A percentile compares a stretch with the other conserved stretches of the same genome.
Conservation (phyloP, 2,329 filamentous ascomycete genomes). For the Parastagonospora avenae region DNA sequence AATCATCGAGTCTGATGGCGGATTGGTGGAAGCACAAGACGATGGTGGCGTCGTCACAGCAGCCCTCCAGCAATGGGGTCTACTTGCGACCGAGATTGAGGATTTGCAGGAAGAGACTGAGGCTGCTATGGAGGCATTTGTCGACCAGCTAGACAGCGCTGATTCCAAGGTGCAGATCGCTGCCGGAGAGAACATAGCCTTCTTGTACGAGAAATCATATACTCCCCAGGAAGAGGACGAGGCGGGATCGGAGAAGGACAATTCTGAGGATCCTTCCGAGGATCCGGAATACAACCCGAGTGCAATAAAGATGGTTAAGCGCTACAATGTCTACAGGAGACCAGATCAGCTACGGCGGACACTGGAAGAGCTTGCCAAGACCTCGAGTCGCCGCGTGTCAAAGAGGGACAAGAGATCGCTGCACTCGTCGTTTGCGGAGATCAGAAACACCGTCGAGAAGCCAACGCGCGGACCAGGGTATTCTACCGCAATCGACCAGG, state of each 20-base stretch:
- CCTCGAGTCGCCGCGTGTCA: conserved; percentile 65
- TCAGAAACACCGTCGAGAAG: conserved; percentile 69
- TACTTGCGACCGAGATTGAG: conserved; percentile 77
- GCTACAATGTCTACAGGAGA: conserved; percentile 71
- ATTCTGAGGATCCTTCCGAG: conserved; percentile 42
- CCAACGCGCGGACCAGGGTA: conserved; percentile 70
- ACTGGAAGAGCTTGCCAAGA: conserved; percentile 63
- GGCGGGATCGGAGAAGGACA: conserved; percentile 55
- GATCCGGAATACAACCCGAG: conserved; percentile 40
- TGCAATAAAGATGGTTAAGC: conserved; percentile 57
- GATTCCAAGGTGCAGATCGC: conserved; percentile 76
- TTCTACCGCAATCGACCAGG: conserved; percentile 65
- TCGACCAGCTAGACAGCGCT: conserved; percentile 80
- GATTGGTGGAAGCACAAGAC: conserved; percentile 72
- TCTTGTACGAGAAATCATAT: conserved; percentile 78
- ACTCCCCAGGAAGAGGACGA: conserved; percentile 64
- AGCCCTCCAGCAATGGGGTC: conserved; percentile 78
- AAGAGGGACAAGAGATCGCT: conserved; percentile 70
- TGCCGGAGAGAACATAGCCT: conserved; percentile 78
- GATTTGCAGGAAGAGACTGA: conserved; percentile 75
- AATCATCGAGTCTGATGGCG: conserved; percentile 79
- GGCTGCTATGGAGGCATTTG: conserved; percentile 76
- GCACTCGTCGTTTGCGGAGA: conserved; percentile 70
- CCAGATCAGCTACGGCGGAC: conserved; percentile 64
- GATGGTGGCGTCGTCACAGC: conserved; percentile 73